Base-by-base conservation (phyloP, 2,329 filamentous ascomycete species). In the Xylaria digitata region DNA sequence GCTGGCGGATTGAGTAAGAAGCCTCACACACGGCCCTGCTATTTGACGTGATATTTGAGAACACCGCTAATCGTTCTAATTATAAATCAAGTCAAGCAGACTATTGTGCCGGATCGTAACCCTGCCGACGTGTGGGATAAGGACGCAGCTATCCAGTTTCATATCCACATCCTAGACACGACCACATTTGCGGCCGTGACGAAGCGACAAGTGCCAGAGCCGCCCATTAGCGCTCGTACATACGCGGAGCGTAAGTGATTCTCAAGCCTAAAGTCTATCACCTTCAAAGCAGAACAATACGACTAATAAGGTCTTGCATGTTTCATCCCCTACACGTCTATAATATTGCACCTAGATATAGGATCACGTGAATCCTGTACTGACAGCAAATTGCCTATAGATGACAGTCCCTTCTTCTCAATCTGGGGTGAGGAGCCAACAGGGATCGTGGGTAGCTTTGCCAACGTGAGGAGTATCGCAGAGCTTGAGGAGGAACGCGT, bases 91-190 rank as follows among this genome's bases (percentile, higher is more conserved):
- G 60, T 50, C 45, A 50, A 26, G 8, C 43, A 63, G 32, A 56
- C 4, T 17, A 56, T 64, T 9, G 13, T 13, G 4, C 21, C 9
- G 6, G 53, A 40, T 15, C 32, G 6, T 6, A 32, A 54, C 11
- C 19, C 21, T 5, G 5, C 48, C 6, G 42, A 7, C 19, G 19
- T 7, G 26, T 64, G 40, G 46, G 59, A 68, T 23, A 59, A 37
- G 19, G 55, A 57, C 21, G 54, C 50, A 30, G 42, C 66, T 17
- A 63, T 68, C 6, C 49, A 57, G 11, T 43, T 66, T 11, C 54
- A 64, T 42, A 73, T 79, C 1, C 78, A 80, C 60, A 76, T 81
- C 17, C 71, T 81, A 50, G 79, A 81, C 70, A 73, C 76, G 2
- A 61, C 57, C 0, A 42, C 53, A 8, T 82, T 80, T 70, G 46